Evolutionary conservation across 106 monocot genomes (phyloP).

Genomic region (Acorus calamus): DNA sequence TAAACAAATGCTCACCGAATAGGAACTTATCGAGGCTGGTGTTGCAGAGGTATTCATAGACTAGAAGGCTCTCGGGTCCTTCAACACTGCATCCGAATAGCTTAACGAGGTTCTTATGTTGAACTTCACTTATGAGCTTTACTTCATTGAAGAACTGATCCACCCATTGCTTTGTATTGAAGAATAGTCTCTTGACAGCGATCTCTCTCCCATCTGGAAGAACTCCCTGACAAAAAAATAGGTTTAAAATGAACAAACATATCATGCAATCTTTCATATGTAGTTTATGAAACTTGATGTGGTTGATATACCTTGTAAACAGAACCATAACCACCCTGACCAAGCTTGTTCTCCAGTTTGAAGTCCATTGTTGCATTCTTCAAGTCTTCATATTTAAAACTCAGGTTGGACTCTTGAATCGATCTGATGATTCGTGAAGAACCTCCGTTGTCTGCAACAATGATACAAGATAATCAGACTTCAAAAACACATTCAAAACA

Average conservation of each 20-base stretch:
- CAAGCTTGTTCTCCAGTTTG: conserved; percentile 18
- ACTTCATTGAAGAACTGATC: too few species aligned
- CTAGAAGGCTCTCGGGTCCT: too few species aligned
- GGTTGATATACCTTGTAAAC: conserved; percentile 34
- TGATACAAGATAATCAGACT: not conserved
- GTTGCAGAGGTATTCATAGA: too few species aligned
- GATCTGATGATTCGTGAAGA: conserved; percentile 31
- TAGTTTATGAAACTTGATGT: not conserved
- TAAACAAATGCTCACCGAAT: not conserved
- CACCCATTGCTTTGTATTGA: too few species aligned
- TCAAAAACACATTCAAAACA: not conserved
- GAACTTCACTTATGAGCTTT: too few species aligned
- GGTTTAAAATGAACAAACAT: not conserved
- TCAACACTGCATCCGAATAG: too few species aligned
- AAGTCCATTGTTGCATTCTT: conserved; percentile 48
- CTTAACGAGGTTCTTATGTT: too few species aligned
- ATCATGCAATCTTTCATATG: not conserved
- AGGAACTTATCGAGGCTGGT: too few species aligned
- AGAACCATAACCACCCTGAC: not conserved
- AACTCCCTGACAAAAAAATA: conserved; percentile 31
- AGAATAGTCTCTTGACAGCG: conserved; percentile 38
- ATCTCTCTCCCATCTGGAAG: conserved; percentile 55
- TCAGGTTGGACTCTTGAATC: conserved; percentile 29
- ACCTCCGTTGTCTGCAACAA: conserved; percentile 16
- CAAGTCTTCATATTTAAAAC: conserved; percentile 54